Evolutionary conservation across 2,329 filamentous ascomycete genomes (phyloP).

Genomic region (Aspergillus intermedius): DNA sequence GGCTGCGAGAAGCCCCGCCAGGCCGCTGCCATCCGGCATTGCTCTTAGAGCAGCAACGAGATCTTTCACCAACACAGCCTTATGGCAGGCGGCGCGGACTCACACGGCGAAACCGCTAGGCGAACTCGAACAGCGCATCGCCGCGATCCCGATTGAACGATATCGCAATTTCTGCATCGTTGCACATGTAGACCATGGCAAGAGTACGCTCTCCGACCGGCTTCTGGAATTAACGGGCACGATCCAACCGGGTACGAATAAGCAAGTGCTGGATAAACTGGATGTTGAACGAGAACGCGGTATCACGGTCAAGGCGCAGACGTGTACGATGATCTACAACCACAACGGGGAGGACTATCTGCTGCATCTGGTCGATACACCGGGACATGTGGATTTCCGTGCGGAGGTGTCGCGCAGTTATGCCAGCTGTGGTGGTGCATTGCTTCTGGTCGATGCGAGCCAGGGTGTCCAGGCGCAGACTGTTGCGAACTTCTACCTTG

Average conservation of each 20-base stretch:
- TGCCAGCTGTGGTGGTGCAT: slow-evolving; percentile 86
- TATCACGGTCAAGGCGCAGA: slow-evolving; percentile 98
- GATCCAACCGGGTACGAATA: slow-evolving; percentile 77
- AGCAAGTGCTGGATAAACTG: slow-evolving; percentile 93
- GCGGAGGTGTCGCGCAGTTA: slow-evolving; percentile 95
- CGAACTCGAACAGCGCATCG: slow-evolving; percentile 54
- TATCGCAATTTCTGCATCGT: slow-evolving; percentile 97
- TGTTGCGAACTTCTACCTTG: slow-evolving; percentile 96
- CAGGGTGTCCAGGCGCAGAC: slow-evolving; percentile 97
- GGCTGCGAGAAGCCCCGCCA: slow-evolving; percentile 23
- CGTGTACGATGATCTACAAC: slow-evolving; percentile 94
- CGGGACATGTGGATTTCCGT: slow-evolving; percentile 94
- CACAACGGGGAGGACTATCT: slow-evolving; percentile 82
- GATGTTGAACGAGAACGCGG: slow-evolving; percentile 94
- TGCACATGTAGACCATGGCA: slow-evolving; percentile 97
- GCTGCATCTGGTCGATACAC: slow-evolving; percentile 91
- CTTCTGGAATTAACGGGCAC: slow-evolving; percentile 91
- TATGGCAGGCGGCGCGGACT: slow-evolving; percentile 16
- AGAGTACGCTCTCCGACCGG: slow-evolving; percentile 89
- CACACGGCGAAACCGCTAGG: slow-evolving; percentile 24
- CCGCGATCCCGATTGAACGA: slow-evolving; percentile 45
- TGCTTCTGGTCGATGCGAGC: slow-evolving; percentile 89
- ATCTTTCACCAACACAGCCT: slow-evolving; percentile 26
- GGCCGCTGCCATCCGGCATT: slow-evolving; percentile 17
- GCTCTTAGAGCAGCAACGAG: slow-evolving; percentile 15